These are phyloP conservation scores for Podospora australis DNA, from an alignment of 495 filamentous ascomycete species.

Conservation along the genomic window DNA sequence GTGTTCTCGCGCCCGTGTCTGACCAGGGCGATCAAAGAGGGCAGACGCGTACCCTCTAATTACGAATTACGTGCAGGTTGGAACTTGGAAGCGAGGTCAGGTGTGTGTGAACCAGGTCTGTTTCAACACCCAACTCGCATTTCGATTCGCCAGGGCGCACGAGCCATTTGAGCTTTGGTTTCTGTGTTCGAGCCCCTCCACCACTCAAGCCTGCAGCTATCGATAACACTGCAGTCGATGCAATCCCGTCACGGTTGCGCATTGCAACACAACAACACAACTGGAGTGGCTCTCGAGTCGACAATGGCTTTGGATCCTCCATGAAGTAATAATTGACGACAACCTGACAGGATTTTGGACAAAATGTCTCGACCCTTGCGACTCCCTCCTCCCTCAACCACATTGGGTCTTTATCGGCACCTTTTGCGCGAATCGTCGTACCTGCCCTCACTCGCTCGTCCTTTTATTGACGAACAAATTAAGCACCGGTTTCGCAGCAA, in stretches of 20 bases:
- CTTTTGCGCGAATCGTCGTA: slow-evolving; percentile 81
- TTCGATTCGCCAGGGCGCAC: too few species aligned
- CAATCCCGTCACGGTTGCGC: too few species aligned
- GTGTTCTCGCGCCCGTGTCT: slow-evolving; percentile 17
- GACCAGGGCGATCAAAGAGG: slow-evolving; percentile 1
- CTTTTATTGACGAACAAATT: slow-evolving; percentile 53
- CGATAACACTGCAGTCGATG: too few species aligned
- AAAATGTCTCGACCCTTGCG: slow-evolving; percentile 24
- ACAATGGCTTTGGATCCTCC: background rate
- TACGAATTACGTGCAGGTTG: too few species aligned
- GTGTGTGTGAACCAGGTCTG: too few species aligned
- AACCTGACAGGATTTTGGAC: background rate
- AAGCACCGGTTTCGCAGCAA: slow-evolving; percentile 45
- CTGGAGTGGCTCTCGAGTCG: too few species aligned
- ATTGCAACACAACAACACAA: too few species aligned
- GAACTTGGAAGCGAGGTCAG: background rate
- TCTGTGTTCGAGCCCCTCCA: too few species aligned
- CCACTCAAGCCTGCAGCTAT: too few species aligned
- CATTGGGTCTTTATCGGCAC: slow-evolving; percentile 63
- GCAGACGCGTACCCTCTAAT: slow-evolving; percentile 11
- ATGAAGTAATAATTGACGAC: too few species aligned
- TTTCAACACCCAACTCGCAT: too few species aligned
- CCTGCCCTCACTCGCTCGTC: slow-evolving; percentile 62
- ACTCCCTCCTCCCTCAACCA: slow-evolving; percentile 30
- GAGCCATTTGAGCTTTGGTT: too few species aligned